Conservation (phyloP, 2,329 filamentous ascomycete species). For the Ceratocystis harringtonii region DNA sequence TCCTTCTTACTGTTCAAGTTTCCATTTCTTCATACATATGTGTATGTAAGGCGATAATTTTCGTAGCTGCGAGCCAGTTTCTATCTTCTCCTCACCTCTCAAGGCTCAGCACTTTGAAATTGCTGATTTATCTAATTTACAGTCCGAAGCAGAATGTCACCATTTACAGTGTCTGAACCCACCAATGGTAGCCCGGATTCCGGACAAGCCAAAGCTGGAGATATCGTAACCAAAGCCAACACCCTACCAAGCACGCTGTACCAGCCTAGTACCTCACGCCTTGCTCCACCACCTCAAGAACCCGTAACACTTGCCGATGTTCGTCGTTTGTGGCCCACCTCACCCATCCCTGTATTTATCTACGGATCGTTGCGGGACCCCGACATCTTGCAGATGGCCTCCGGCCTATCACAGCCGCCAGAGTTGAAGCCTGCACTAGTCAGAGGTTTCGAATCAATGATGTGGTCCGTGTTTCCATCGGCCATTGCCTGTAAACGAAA, state of each 20-base stretch:
- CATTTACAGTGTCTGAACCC: too few species aligned
- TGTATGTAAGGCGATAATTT: too few species aligned
- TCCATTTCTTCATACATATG: too few species aligned
- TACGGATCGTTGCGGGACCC: slow-evolving; percentile 15
- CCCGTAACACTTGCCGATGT: neutral
- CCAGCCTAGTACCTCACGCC: neutral
- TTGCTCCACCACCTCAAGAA: neutral
- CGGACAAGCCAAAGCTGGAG: too few species aligned
- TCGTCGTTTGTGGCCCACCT: neutral
- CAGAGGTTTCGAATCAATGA: slow-evolving; percentile 9
- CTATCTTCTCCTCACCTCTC: too few species aligned
- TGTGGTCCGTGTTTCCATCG: slow-evolving; percentile 15
- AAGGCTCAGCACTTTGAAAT: too few species aligned
- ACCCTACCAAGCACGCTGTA: neutral
- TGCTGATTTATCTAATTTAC: too few species aligned
- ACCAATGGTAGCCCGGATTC: too few species aligned
- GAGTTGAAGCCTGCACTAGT: neutral
- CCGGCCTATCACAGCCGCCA: neutral
- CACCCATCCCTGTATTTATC: slow-evolving; percentile 12
- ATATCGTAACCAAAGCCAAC: neutral
- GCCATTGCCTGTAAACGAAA: neutral
- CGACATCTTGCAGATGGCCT: slow-evolving; percentile 14
- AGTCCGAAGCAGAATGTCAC: too few species aligned
- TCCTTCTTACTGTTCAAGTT: too few species aligned
- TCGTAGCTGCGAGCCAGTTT: too few species aligned